Conservation (phyloP, 2,329 filamentous ascomycete species). For the Incumbomyces lentus region DNA sequence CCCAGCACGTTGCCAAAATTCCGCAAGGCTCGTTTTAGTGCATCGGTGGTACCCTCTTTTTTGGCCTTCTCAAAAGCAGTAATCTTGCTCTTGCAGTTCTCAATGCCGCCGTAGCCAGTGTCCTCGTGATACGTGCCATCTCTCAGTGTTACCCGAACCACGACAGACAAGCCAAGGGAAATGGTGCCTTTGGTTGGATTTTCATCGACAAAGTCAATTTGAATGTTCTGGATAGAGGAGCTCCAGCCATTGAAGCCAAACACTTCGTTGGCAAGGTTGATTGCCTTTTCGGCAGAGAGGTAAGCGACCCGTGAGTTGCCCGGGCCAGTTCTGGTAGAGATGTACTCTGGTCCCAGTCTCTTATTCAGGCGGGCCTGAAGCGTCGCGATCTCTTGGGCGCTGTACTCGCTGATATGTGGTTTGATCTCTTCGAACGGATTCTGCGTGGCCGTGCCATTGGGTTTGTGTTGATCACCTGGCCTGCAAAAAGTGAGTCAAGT, state of each 20-base stretch:
- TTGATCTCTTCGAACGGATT: constrained; percentile 75
- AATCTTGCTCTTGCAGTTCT: constrained; percentile 91
- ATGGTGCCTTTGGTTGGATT: constrained; percentile 66
- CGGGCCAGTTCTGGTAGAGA: constrained; percentile 74
- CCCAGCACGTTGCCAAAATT: constrained; percentile 94
- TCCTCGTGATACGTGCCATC: constrained; percentile 98
- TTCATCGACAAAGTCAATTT: constrained; percentile 91
- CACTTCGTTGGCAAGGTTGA: constrained; percentile 85
- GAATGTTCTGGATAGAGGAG: constrained; percentile 84
- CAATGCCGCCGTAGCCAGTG: constrained; percentile 90
- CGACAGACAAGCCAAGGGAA: constrained; percentile 76
- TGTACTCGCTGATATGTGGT: constrained; percentile 66
- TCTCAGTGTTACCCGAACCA: constrained; percentile 77
- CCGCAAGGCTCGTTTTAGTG: constrained; percentile 74
- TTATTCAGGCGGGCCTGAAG: constrained; percentile 79
- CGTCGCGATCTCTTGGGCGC: constrained; percentile 80
- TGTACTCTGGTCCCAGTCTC: constrained; percentile 90
- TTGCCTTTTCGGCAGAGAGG: constrained; percentile 90
- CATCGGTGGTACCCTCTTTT: constrained; percentile 95
- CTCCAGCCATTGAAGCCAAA: constrained; percentile 99
- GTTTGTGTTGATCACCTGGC: constrained; percentile 21
- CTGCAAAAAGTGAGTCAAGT: constrained; percentile 6
- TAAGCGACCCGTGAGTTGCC: constrained; percentile 85
- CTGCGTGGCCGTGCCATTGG: constrained; percentile 23
- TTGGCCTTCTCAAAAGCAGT: constrained; percentile 97